Percentiles rank a stretch among this genome's conserved stretches.
Evolutionary conservation across 441 rosid species (phyloP).

Genomic region (Populus trichocarpa): DNA sequence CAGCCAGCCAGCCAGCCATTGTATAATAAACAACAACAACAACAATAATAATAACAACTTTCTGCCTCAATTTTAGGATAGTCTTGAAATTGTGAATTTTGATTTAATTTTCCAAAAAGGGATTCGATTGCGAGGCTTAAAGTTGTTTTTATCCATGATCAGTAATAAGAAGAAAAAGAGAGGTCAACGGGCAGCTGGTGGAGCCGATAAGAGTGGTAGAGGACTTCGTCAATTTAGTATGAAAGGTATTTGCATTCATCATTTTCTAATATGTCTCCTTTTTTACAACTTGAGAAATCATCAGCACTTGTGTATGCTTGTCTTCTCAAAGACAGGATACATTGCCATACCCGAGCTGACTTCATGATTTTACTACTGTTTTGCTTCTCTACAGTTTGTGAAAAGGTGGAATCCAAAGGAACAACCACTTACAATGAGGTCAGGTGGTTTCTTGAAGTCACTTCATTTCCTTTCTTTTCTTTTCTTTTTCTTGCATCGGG

Average conservation of each 20-base stretch:
- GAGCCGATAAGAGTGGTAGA: conserved; percentile 90
- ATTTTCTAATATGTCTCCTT: background rate
- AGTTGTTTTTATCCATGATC: conserved; percentile 14
- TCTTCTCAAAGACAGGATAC: background rate
- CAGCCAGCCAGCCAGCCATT: background rate
- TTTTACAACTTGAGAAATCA: background rate
- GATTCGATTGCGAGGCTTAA: background rate
- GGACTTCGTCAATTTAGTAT: conserved; percentile 98
- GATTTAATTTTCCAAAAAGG: background rate
- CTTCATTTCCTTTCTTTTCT: conserved; percentile 10
- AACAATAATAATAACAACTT: too few species aligned
- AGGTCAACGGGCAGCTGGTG: conserved; percentile 65
- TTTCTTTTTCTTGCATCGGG: background rate
- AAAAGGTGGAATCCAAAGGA: conserved; percentile 98
- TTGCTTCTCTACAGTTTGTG: conserved; percentile 63
- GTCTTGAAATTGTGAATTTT: background rate
- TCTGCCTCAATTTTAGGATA: background rate
- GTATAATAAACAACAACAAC: background rate
- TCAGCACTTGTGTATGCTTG: background rate
- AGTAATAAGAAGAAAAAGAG: conserved; percentile 88
- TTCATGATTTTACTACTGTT: conserved; percentile 4
- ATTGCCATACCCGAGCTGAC: background rate
- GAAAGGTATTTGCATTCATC: conserved; percentile 57
- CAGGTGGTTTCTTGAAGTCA: conserved; percentile 33
- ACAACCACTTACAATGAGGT: conserved; percentile 99